These are phyloP conservation scores for Geosmithia morbida DNA, from an alignment of 2,329 filamentous ascomycete genomes.

Conservation along the genomic window DNA sequence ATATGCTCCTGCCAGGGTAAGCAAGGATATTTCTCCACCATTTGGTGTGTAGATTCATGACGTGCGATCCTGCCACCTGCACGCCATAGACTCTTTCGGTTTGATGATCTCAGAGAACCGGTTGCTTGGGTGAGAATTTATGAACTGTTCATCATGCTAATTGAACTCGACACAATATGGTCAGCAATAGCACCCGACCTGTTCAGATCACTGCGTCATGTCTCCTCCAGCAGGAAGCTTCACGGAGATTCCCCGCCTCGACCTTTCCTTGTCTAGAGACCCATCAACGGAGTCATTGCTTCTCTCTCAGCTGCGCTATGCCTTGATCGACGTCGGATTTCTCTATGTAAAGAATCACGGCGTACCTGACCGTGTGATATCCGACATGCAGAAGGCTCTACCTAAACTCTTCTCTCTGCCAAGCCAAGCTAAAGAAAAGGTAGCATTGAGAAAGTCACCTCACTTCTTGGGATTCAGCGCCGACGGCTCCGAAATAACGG, in stretches of 20 bases:
- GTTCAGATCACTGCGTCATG: neutral
- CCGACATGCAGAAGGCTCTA: conserved; percentile 21
- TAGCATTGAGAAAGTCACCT: conserved; percentile 36
- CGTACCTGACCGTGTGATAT: conserved; percentile 19
- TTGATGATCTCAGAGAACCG: too few relatives aligned
- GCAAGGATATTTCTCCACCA: too few relatives aligned
- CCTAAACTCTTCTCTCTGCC: conserved; percentile 28
- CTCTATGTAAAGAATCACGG: conserved; percentile 36
- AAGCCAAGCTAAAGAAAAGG: conserved; percentile 17
- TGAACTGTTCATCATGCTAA: too few relatives aligned
- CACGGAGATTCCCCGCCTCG: conserved; percentile 29
- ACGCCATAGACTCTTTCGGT: too few relatives aligned
- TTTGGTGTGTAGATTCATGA: too few relatives aligned
- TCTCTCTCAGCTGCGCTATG: conserved; percentile 26
- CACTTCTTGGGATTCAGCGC: conserved; percentile 47
- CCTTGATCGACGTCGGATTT: conserved; percentile 36
- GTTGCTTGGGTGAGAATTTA: too few relatives aligned
- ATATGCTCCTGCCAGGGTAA: too few relatives aligned
- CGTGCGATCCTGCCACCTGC: too few relatives aligned
- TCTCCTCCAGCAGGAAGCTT: conserved; percentile 9
- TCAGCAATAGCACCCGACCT: too few relatives aligned
- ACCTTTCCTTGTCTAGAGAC: conserved; percentile 27
- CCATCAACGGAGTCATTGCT: conserved; percentile 15
- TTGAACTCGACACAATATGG: too few relatives aligned
- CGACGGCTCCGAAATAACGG: conserved; percentile 39